A percentile compares a stretch with the other conserved stretches of the same genome.
Evolutionary conservation across 1,139 yeast genomes (phyloP).

Genomic region (Lodderomyces oxycetoniae): DNA sequence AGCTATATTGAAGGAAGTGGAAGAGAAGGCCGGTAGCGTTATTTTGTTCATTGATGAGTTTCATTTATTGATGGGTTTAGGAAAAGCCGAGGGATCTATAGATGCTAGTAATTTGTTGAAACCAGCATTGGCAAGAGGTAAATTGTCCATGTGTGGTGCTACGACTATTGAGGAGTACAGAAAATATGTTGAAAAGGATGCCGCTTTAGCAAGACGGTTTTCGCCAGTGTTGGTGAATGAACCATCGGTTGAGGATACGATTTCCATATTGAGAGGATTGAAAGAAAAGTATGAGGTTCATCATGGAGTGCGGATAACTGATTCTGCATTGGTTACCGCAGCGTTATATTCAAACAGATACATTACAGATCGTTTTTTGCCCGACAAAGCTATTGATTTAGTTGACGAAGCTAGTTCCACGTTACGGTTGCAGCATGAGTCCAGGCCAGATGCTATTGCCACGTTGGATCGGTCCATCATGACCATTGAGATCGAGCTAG

Average conservation of each 20-base stretch:
- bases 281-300: constrained; percentile 95
- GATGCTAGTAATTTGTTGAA: constrained; percentile 92
- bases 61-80: constrained; percentile 85
- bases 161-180: constrained; percentile 86
- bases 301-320: constrained; percentile 96
- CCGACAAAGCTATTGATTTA: constrained; percentile 94
- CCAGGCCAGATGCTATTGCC: constrained; percentile 92
- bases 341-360: constrained; percentile 88
- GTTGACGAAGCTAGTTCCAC: constrained; percentile 98
- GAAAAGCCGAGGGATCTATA: constrained; percentile 92
- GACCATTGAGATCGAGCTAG: constrained; percentile 93
- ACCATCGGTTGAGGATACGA: constrained; percentile 90
- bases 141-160: constrained; percentile 92
- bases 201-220: constrained; percentile 87
- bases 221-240: constrained; percentile 85
- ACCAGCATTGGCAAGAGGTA: constrained; percentile 93
- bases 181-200: constrained; percentile 86
- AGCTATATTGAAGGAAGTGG: constrained; percentile 79
- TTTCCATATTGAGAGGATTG: constrained; percentile 86
- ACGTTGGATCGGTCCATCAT: constrained; percentile 82
- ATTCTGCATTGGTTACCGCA: constrained; percentile 89
- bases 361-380: constrained; percentile 84
- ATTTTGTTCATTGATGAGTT: constrained; percentile 90
- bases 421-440: constrained; percentile 87
- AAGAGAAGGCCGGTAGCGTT: constrained; percentile 70